Evolutionary conservation across 1,139 yeast species (phyloP).

Genomic region (Taphrina wiesneri): DNA sequence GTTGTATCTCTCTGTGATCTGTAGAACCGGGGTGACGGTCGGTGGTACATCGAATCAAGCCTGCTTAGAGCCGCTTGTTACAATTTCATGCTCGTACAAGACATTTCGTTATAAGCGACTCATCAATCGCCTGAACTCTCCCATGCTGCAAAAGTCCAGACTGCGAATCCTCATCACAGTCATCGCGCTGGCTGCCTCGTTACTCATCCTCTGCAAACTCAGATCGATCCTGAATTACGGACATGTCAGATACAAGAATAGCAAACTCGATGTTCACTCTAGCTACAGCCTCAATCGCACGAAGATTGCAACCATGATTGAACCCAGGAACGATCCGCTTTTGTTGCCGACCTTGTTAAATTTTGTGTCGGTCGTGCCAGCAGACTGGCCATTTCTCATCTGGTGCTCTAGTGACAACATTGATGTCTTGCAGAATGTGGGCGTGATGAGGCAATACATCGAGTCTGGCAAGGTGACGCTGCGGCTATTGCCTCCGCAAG

Average conservation of each 20-base stretch:
- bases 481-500: constrained; percentile 11
- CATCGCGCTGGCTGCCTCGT: not conserved
- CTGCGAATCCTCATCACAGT: not conserved
- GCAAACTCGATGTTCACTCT: not conserved
- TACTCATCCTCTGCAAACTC: not conserved
- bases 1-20: too few relatives aligned
- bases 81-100: too few relatives aligned
- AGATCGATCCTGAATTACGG: not conserved
- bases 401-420: constrained; percentile 26
- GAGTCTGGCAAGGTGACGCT: constrained; percentile 11
- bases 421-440: not conserved
- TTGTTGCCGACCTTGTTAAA: constrained; percentile 2
- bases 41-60: too few relatives aligned
- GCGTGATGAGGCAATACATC: not conserved
- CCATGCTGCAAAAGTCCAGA: too few relatives aligned
- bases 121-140: too few relatives aligned
- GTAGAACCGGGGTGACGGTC: too few relatives aligned
- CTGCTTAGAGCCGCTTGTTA: too few relatives aligned
- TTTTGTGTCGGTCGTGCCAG: constrained; percentile 15
- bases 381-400: constrained; percentile 24
- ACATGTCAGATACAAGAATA: not conserved
- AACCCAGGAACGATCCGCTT: constrained; percentile 8
- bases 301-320: constrained; percentile 28
- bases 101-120: too few relatives aligned
- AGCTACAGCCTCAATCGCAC: constrained; percentile 5